Conservation (phyloP, 768 basidiomycete species). For the Boletus sensibilis region DNA sequence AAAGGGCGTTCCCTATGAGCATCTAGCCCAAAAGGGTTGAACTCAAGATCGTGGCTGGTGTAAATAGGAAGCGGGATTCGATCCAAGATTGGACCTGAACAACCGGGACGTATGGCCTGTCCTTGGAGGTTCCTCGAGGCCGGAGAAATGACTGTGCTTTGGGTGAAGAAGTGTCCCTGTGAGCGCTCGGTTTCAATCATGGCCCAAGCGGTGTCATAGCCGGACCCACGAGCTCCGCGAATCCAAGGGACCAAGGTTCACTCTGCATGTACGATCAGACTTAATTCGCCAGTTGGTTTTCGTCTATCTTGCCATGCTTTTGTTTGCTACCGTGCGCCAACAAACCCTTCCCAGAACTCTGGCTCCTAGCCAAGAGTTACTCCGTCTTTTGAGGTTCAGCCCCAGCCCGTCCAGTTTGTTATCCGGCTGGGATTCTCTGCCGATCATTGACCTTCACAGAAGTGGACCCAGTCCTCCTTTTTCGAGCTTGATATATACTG, state of each 20-base stretch:
- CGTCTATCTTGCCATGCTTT: constrained; percentile 35
- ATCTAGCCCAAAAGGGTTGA: constrained; percentile 48
- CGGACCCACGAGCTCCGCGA: constrained; percentile 36
- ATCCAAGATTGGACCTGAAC: constrained; percentile 34
- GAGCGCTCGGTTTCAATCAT: constrained; percentile 36
- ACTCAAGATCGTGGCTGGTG: constrained; percentile 42
- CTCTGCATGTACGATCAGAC: constrained; percentile 33
- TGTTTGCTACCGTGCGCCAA: constrained; percentile 30
- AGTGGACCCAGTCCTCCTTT: constrained; percentile 4
- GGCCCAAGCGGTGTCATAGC: constrained; percentile 29
- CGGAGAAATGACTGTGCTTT: constrained; percentile 33
- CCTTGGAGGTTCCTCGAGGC: constrained; percentile 49
- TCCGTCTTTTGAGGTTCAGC: constrained; percentile 17
- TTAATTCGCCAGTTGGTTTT: constrained; percentile 29
- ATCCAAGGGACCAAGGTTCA: constrained; percentile 29
- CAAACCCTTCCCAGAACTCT: constrained; percentile 26
- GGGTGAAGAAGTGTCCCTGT: constrained; percentile 27
- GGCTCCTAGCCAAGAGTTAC: constrained; percentile 16
- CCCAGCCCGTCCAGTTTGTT: constrained; percentile 28
- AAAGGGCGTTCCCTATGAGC: constrained; percentile 17
- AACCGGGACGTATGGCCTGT: constrained; percentile 25
- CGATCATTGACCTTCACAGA: constrained; percentile 30
- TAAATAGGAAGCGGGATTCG: constrained; percentile 42
- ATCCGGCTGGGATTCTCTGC: constrained; percentile 22
- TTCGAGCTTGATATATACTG: constrained; percentile 7